A percentile compares a stretch with the other conserved stretches of the same genome.
These are phyloP conservation scores for Fraxinus floribunda DNA, from an alignment of 305 asterid genomes.

Conservation along the genomic window DNA sequence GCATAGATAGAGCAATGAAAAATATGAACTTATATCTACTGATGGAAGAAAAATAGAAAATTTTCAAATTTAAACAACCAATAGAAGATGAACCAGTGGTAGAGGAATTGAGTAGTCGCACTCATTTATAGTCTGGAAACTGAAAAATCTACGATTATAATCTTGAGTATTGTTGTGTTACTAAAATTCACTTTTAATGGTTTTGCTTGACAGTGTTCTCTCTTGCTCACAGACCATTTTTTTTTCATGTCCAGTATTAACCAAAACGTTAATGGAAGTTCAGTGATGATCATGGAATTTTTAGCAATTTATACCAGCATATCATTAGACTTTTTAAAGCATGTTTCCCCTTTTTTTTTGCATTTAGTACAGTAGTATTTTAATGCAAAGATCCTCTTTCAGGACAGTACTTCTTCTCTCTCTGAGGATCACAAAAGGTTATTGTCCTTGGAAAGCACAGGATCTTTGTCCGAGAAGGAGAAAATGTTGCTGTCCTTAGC, in stretches of 20 bases:
- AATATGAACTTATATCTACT: not conserved
- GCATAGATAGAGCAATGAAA: not conserved
- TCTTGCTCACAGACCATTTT: not conserved
- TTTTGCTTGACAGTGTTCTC: not conserved
- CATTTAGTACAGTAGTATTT: not conserved
- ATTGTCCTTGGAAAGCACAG: conserved; percentile 37
- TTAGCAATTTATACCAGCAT: not conserved
- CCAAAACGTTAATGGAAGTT: not conserved
- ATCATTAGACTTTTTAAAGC: not conserved
- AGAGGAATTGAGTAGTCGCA: conserved; percentile 7
- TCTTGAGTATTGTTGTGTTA: not conserved
- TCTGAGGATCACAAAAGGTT: conserved; percentile 57
- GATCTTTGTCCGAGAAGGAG: conserved; percentile 52
- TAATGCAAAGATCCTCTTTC: conserved; percentile 26
- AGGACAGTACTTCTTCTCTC: conserved; percentile 38
- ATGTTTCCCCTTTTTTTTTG: conserved; percentile 4
- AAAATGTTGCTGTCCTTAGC: conserved; percentile 40
- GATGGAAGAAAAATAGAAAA: not conserved
- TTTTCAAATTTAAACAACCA: conserved; percentile 1
- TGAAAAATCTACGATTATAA: conserved; percentile 3
- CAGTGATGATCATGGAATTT: not conserved
- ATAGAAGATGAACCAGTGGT: not conserved
- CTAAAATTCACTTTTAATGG: not conserved
- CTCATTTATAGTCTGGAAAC: not conserved
- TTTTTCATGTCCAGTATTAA: not conserved